phyloP scores from a whole-genome alignment of 2,329 filamentous ascomycete species.

The Xylariaceae sp. region DNA sequence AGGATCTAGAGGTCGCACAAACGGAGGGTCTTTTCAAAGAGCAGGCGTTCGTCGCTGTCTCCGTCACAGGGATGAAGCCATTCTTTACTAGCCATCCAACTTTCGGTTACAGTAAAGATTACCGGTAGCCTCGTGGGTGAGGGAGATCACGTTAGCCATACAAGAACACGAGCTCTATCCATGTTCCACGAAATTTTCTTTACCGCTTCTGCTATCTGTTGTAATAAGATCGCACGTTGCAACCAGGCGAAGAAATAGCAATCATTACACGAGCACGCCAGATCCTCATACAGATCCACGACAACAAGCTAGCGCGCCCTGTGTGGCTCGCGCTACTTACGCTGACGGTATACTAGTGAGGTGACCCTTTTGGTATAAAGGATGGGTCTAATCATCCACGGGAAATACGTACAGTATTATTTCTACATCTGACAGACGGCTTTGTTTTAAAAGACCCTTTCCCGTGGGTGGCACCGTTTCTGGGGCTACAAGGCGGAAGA shows the following conservation, averaged over 20 bases:
- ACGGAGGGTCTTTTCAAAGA: not conserved
- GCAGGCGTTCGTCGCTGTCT: not conserved
- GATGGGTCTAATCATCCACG: not conserved
- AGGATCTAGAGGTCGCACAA: not conserved
- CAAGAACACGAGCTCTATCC: no score
- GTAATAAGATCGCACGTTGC: conserved; percentile 10
- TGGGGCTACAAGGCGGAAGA: not conserved
- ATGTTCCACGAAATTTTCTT: not conserved
- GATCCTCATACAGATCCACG: conserved; percentile 5
- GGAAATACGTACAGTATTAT: not conserved
- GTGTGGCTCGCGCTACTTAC: conserved; percentile 1
- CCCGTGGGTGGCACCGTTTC: conserved; percentile 8
- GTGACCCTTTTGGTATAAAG: not conserved
- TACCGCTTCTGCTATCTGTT: conserved; percentile 4
- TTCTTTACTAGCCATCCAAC: not conserved
- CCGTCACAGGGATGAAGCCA: not conserved
- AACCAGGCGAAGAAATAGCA: not conserved
- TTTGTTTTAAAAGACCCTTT: not conserved
- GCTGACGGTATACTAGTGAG: conserved; percentile 3
- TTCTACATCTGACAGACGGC: not conserved
- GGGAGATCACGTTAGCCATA: not conserved
- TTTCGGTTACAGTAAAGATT: no score
- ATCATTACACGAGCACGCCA: not conserved
- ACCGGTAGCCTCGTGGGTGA: not conserved
- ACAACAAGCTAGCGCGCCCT: conserved; percentile 10